phyloP scores from a whole-genome alignment of 2,329 filamentous ascomycete species.

The Ophiostoma sp. region DNA sequence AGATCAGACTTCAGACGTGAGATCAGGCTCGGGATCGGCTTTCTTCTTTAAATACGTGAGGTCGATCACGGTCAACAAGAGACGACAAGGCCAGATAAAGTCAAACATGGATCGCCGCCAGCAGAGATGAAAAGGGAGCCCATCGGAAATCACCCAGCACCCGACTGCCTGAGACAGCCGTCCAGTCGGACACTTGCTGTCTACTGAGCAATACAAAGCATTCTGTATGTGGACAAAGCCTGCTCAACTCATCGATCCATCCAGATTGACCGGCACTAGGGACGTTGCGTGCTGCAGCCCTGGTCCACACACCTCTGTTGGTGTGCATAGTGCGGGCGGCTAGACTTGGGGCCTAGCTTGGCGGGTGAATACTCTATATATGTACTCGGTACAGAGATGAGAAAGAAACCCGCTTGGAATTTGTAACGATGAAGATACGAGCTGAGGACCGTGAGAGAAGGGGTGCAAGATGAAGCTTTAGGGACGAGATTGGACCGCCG shows the following conservation, averaged over 20 bases:
- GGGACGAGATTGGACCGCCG: background rate
- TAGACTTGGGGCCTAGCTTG: slow-evolving; percentile 11
- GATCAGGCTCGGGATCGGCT: background rate
- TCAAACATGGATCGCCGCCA: background rate
- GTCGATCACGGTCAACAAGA: slow-evolving; percentile 2
- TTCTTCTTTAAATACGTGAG: background rate
- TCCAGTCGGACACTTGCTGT: background rate
- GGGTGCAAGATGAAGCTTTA: background rate
- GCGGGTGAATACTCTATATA: background rate
- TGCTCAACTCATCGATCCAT: background rate
- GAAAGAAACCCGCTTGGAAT: background rate
- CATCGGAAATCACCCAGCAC: background rate
- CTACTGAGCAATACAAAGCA: no score
- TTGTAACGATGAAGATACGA: background rate
- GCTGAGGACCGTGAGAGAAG: background rate
- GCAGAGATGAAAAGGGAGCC: background rate
- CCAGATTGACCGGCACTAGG: background rate
- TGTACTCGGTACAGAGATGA: no score
- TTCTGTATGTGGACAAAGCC: background rate
- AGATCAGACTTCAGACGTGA: no score
- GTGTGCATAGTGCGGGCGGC: slow-evolving; percentile 14
- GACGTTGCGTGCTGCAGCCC: background rate
- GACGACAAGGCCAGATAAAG: background rate
- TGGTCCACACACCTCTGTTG: slow-evolving; percentile 5
- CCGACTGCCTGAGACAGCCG: background rate